These are phyloP conservation scores for Meira nashicola DNA, from an alignment of 1,284 basidiomycete genomes.

Conservation along the genomic window DNA sequence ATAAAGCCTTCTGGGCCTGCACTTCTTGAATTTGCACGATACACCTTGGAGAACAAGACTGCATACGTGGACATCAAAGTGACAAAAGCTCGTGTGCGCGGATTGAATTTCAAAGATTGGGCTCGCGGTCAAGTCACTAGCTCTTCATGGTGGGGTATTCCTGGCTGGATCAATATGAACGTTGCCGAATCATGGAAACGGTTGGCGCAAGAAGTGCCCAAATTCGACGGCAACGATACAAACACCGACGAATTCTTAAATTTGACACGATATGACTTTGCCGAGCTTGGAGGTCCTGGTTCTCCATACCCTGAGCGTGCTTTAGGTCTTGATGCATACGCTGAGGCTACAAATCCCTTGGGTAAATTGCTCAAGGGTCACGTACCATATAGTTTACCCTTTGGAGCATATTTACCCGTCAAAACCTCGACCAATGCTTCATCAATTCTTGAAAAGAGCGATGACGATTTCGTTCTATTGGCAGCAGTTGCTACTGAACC, in stretches of 20 bases:
- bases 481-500: slow-evolving; percentile 42
- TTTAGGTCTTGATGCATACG: slow-evolving; percentile 39
- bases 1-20: slow-evolving; percentile 38
- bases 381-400: slow-evolving; percentile 40
- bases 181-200: slow-evolving; percentile 30
- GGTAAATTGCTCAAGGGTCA: slow-evolving; percentile 36
- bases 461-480: slow-evolving; percentile 31
- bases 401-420: slow-evolving; percentile 39
- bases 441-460: slow-evolving; percentile 16
- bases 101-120: slow-evolving; percentile 31
- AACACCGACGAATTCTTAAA: slow-evolving; percentile 17
- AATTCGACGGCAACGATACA: slow-evolving; percentile 24
- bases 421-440: slow-evolving; percentile 14
- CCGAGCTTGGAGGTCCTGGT: slow-evolving; percentile 27
- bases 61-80: slow-evolving; percentile 42
- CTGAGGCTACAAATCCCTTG: slow-evolving; percentile 37
- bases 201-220: slow-evolving; percentile 28
- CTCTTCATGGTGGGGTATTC: slow-evolving; percentile 27
- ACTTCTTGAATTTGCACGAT: slow-evolving; percentile 34
- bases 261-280: slow-evolving; percentile 37
- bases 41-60: slow-evolving; percentile 26
- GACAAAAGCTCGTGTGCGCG: slow-evolving; percentile 30
- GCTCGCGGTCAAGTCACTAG: slow-evolving; percentile 21
- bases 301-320: slow-evolving; percentile 24
- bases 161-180: slow-evolving; percentile 31